Base-by-base conservation (phyloP, 2,329 filamentous ascomycete species). In the Arthrobotrys sinensis region DNA sequence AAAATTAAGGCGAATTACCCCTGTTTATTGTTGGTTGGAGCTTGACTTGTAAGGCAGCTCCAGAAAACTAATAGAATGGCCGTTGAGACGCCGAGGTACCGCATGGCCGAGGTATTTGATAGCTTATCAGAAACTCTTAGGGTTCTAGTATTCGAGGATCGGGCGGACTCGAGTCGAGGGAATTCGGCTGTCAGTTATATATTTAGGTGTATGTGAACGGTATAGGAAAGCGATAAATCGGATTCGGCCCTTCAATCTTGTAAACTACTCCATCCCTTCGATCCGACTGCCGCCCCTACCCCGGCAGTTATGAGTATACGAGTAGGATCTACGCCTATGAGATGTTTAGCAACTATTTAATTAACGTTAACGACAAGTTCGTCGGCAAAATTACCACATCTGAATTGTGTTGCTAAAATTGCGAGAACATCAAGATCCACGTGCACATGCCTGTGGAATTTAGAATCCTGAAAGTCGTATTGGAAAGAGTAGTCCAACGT, bases 41-140 rank as follows among this genome's bases (percentile, higher is more conserved):
- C 53, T 60, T 60, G 53, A 60, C 53, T 21, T 40, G 34, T 60
- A 60, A 21, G 53, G 34, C 53, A 60, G 36, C 34, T 24, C 34
- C 3, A 32, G 34, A 36, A 24, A 36, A 7, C 14, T 38, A 38
- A 28, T 55, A 55, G 52, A 24, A n/a, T 21, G 8, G 21, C 12
- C 21, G 7, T 43, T 7, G 40, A 32, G 24, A 40, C 16, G 36
- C 53, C 53, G 53, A 43, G 32, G 36, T 43, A 36, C 32, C n/a
- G 14, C 21, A 55, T 36, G 14, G 8, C 32, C 24, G 48, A 28
- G 12, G 48, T 52, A 14, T 32, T 7, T 28, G 24, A 19, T 48
- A 21, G 45, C 16, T 24, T 48, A 24, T 48, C 6, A 24, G 19
- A 14, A 28, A 28, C 4, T 28, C 24, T 28, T 28, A 4, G 24